Conservation (phyloP, 805 yeast genomes). For the Teunomyces atbi region DNA sequence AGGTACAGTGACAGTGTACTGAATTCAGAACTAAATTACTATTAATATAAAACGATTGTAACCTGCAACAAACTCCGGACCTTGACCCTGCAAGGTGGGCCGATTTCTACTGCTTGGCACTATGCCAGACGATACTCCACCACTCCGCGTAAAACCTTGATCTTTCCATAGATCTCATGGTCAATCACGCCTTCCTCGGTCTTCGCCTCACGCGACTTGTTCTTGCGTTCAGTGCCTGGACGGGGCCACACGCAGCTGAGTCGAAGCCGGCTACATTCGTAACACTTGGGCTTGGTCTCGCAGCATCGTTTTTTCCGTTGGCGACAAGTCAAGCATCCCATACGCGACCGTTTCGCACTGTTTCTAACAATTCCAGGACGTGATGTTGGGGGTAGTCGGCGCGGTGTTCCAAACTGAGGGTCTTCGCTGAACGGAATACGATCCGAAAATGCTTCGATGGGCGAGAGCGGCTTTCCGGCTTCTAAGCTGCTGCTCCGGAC, state of each 20-base stretch:
- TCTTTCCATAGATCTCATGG: slow-evolving; percentile 56
- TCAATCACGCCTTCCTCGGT: slow-evolving; percentile 51
- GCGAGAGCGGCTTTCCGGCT: background rate
- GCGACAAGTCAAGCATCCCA: slow-evolving; percentile 79
- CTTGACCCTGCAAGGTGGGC: slow-evolving; percentile 3
- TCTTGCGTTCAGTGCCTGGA: slow-evolving; percentile 65
- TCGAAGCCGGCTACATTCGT: slow-evolving; percentile 64
- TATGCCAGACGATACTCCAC: slow-evolving; percentile 43
- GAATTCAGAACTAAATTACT: background rate
- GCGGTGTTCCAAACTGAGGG: background rate
- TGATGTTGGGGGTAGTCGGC: background rate
- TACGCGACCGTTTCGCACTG: slow-evolving; percentile 51
- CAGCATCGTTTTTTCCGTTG: slow-evolving; percentile 77
- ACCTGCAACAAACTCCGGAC: background rate
- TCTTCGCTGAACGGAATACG: background rate
- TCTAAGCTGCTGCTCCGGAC: background rate
- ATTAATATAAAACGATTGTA: background rate
- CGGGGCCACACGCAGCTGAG: slow-evolving; percentile 71
- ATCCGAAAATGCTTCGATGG: background rate
- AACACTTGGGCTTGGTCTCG: slow-evolving; percentile 64
- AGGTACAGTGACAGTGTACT: background rate
- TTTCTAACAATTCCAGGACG: background rate
- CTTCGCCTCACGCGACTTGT: slow-evolving; percentile 51
- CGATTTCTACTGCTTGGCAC: background rate
- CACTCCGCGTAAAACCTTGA: slow-evolving; percentile 61